Evolutionary conservation across 371 early-diverging fungal genomes (phyloP).

Genomic region (Mortierella sp.): DNA sequence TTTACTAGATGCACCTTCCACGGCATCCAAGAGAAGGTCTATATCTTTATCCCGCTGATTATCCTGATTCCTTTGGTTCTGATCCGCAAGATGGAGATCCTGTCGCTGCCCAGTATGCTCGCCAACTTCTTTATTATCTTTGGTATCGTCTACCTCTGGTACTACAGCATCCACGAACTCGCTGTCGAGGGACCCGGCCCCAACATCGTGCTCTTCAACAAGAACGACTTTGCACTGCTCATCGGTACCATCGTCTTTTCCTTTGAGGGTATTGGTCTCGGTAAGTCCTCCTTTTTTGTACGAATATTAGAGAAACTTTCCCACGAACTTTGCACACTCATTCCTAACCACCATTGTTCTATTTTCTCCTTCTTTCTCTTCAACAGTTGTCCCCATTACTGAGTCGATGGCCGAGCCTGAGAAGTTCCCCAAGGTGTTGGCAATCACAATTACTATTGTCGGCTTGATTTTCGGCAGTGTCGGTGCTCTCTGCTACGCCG

Average conservation of each 20-base stretch:
- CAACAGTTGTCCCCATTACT: slow-evolving; percentile 64
- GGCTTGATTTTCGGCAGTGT: slow-evolving; percentile 72
- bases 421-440: slow-evolving; percentile 72
- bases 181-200: slow-evolving; percentile 59
- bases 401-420: slow-evolving; percentile 71
- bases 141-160: slow-evolving; percentile 69
- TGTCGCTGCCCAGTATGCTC: slow-evolving; percentile 76
- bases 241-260: slow-evolving; percentile 85
- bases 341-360: neutral
- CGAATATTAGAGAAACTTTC: neutral
- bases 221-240: slow-evolving; percentile 73
- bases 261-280: slow-evolving; percentile 85
- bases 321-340: neutral
- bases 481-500: slow-evolving; percentile 77
- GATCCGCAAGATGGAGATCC: slow-evolving; percentile 77
- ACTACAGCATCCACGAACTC: slow-evolving; percentile 61
- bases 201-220: slow-evolving; percentile 67
- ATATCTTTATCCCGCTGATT: slow-evolving; percentile 71
- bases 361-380: neutral
- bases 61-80: slow-evolving; percentile 77
- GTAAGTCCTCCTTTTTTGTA: slow-evolving; percentile 43
- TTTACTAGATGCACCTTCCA: slow-evolving; percentile 57
- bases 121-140: slow-evolving; percentile 82
- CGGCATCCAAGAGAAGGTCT: slow-evolving; percentile 59
- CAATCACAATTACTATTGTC: slow-evolving; percentile 68